phyloP scores from a whole-genome alignment of 305 asterid genomes.

The Fraxinus platypoda region DNA sequence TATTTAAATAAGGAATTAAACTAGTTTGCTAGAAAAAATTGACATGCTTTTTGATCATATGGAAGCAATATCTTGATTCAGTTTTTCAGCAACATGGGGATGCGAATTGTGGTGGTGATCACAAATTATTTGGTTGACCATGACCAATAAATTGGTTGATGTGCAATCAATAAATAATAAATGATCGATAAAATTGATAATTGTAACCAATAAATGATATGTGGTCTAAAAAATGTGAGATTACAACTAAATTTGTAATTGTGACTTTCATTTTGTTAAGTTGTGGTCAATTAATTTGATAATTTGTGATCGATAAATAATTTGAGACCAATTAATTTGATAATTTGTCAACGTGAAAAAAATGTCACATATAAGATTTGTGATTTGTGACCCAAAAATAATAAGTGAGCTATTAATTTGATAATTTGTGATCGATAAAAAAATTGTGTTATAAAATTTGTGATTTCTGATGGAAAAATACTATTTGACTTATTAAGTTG shows the following conservation, averaged over 20 bases:
- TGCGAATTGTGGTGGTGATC: background rate
- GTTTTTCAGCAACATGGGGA: background rate
- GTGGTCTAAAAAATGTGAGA: too few species aligned
- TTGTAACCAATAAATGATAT: too few species aligned
- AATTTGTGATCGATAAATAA: too few species aligned
- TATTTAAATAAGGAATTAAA: background rate
- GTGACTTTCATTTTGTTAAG: too few species aligned
- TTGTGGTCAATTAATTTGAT: too few species aligned
- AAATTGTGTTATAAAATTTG: background rate
- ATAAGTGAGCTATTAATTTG: background rate
- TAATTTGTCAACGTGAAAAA: too few species aligned
- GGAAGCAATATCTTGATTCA: background rate
- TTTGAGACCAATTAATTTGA: too few species aligned
- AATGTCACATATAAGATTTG: too few species aligned
- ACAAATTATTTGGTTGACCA: background rate
- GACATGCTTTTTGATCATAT: background rate
- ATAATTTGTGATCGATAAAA: background rate
- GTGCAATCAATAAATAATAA: background rate
- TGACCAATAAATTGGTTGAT: background rate
- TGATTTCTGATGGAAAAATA: too few species aligned
- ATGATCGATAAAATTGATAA: background rate
- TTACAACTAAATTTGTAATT: too few species aligned
- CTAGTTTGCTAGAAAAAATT: background rate
- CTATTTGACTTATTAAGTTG: too few species aligned
- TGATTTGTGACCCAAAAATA: background rate